Base-by-base conservation (phyloP, 139 green algal genomes). In the Nannochloris sp. region DNA sequence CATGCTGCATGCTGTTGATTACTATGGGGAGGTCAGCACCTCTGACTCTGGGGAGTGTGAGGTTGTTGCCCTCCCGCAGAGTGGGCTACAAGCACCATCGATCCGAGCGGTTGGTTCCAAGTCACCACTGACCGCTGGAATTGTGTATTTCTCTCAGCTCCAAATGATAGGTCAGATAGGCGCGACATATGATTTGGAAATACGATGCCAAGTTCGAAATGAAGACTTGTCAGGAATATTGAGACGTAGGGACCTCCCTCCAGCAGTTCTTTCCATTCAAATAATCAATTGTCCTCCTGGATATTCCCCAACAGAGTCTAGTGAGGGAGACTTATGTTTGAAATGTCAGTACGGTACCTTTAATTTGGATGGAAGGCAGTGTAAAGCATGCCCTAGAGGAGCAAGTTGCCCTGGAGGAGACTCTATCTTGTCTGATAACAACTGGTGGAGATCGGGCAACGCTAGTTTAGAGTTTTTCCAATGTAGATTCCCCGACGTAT, bases 341-440 rank as follows among this genome's bases (percentile, higher is more conserved):
- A 49, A 63, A n/a, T 75, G 68, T 46, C 30, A 17, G n/a, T 63
- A 55, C 14, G 50, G 50, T 23, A 59, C 61, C 2, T 75, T 56
- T 51, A 75, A 66, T n/a, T 14, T 63, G 2, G 37, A 70, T 40
- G 68, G 68, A 56, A 51, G 13, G 1, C 17, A 29, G 10, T 75
- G 68, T 51, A 59, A 60, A 53, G 20, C 61, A 43, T 75, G 68
- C 58, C 68, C 68, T 4, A 10, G 37, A 23, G 68, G 68, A 53
- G 68, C 62, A 23, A 10, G 20, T 25, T 75, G 68, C 30, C 25
- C 16, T 16, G 62, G 62, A 44, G 68, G 68, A 23, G 16, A n/a
- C n/a, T 20, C 50, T 28, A 51, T 71, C 12, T 13, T 49, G 11
- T 59, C 61, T 6, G 37, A 56, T 6, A 11, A 20, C 6, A 69